Evolutionary conservation across 306 rosid species (phyloP), one percentile per base, ranked within the genome.

Genomic region (Fragaria iinumae): DNA sequence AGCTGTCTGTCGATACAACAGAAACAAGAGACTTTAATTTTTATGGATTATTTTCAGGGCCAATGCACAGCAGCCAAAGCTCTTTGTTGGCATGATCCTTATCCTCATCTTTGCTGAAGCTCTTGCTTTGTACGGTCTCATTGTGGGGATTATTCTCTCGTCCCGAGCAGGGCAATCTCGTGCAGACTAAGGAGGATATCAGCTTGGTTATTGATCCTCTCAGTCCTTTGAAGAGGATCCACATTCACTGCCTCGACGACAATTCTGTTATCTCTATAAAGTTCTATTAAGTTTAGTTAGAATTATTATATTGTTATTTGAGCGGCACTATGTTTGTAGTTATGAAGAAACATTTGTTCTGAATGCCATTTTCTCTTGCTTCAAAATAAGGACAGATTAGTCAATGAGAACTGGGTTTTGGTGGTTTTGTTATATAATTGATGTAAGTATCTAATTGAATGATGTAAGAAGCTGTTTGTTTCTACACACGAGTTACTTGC

Each of bases 31-130:
- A 32, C 36, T 32, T 32, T 32, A 32, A 3, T 32, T 3, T 32
- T 32, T 32, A 32, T 78, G 72, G 34, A 65, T 48, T 71, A 25
- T 78, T 68, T 64, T 68, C 85, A 89, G 97, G 89, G 97, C 97
- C 27, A 91, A 91, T 55, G 94, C 97, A 3, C 97, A 91, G 89
- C 97, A 91, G 77, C 94, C 97, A 34, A 91, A 91, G 89, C 89
- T 89, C 75, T 91, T 91, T 44, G 94, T 91, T 44, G 97, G 97
- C 29, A 89, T 91, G 92, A 91, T 89, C 83, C 91, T 90, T 39
- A 90, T 90, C 70, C 84, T 90, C 76, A 90, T 90, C 81, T 90
- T 90, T 45, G 92, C 96, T 0, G 91, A 89, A 80, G 96, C 96
- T 48, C 93, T 91, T 69, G 97, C 97, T 41, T 88, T 91, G 20